Base-by-base conservation (phyloP, 2,329 filamentous ascomycete genomes). In the Colletotrichum lini region DNA sequence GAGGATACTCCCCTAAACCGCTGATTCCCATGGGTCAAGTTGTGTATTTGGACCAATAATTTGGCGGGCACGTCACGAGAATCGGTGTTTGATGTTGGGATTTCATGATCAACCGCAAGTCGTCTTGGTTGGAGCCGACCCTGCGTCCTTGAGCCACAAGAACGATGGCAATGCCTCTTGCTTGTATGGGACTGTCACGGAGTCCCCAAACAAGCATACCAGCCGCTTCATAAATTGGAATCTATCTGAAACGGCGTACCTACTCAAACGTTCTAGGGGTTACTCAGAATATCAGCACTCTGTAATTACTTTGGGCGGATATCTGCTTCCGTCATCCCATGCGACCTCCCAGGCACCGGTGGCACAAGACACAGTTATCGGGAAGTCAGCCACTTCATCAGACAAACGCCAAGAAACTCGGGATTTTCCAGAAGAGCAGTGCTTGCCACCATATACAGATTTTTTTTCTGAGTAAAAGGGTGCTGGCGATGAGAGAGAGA, bases 291-390 rank as follows among this genome's bases (percentile, higher is more conserved):
- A 23, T 35, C 30, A 18, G 9, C 12, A 47, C 50, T 59, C 30
- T 16, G 44, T 44, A 44, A 6, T 49, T 12, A 45, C 47, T 26
- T 18, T 62, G 7, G 3, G 9, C 67, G 70, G 70, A 49, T 40
- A n/a, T 62, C 47, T 72, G 67, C 70, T 71, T 56, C 49, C 26
- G 45, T 38, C 21, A 50, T 45, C 49, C 26, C 38, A 50, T 47
- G 30, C 70, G 47, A 10, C 61, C 47, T 50, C n/a, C 42, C 40
- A 56, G 21, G 26, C 26, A 53, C 40, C 4, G 16, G 67, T 66
- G 10, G 44, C n/a, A 59, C 67, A 38, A 60, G 53, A 38, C 15
- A 30, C 40, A 23, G 44, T 21, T 15, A 47, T 21, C 21, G 18
- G 44, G 21, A 21, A 58, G 42, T 21, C 3, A 44, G 42, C 45